Base-by-base conservation (phyloP, 2,329 filamentous ascomycete genomes). In the Stagonosporopsis cucurbitacearum region DNA sequence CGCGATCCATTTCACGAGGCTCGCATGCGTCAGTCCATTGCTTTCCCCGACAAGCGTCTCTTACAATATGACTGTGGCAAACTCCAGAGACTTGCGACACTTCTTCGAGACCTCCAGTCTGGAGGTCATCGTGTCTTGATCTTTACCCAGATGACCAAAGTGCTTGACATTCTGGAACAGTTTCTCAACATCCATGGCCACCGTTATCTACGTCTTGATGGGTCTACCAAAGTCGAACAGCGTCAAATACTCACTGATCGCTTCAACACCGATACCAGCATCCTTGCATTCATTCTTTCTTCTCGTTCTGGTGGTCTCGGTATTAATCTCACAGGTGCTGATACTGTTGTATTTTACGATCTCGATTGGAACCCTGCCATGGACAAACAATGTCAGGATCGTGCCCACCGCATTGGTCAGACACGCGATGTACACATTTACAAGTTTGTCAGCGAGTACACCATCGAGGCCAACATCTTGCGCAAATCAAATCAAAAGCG, bases 291-390 rank as follows among this genome's bases (percentile, higher is more conserved):
- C 79, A 99, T 99, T 67, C 80, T 99, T 5, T 98, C 94, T 0
- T 96, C 92, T 45, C 87, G 95, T 54, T 97, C 95, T 0, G 95
- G 95, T 64, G 95, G 95, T 51, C 82, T 99, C 0, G 95, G 95
- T 54, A 96, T 99, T 79, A 99, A 99, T 68, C 82, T 99, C 39
- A 98, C 94, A 0, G 95, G 95, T 44, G 95, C 95, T 5, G 95
- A 98, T 74, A 96, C 93, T 0, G 95, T 99, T 68, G 97, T 99
- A 64, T 99, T 99, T 76, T 99, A 98, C 77, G 95, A 99, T 70
- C 88, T 98, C 57, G 95, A 99, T 74, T 99, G 96, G 96, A 99
- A 99, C 69, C 95, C 95, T 0, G 95, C 96, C 47, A 99, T 99
- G 95, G 95, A 99, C 80, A 96, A 96, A 76, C 95, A 99, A 76